phyloP scores from a whole-genome alignment of 106 monocot species.

The Ottelia alismoides region DNA sequence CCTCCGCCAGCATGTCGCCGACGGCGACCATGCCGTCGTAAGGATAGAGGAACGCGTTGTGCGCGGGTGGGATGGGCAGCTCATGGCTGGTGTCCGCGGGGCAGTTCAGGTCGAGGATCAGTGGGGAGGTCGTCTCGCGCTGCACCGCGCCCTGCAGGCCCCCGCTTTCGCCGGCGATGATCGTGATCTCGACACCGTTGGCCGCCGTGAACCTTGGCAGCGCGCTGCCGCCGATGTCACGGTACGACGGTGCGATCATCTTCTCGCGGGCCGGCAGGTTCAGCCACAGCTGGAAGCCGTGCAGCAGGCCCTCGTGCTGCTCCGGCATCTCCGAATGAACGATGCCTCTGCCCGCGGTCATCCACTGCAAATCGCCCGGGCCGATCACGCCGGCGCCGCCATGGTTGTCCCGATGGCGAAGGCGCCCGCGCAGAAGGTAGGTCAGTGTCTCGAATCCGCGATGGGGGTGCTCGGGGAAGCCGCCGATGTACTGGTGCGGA shows the following conservation, averaged over 20 bases:
- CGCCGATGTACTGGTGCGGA: conserved; percentile 42
- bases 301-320: conserved; percentile 13
- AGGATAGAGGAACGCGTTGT: conserved; percentile 58
- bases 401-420: conserved; percentile 44
- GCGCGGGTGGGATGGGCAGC: conserved; percentile 31
- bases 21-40: conserved; percentile 45
- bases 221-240: conserved; percentile 56
- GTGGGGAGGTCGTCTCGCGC: conserved; percentile 54
- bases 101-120: conserved; percentile 59
- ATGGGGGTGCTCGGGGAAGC: conserved; percentile 64
- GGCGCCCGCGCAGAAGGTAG: conserved; percentile 62
- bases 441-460: conserved; percentile 73
- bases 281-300: conserved; percentile 63
- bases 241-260: conserved; percentile 63
- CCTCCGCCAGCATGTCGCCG: conserved; percentile 3
- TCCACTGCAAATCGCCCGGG: conserved; percentile 71
- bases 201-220: conserved; percentile 9
- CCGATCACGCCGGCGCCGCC: conserved; percentile 55
- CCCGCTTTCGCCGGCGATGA: conserved; percentile 57
- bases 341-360: conserved; percentile 62
- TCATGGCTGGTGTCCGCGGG: conserved; percentile 19
- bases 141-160: conserved; percentile 42
- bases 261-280: conserved; percentile 61
- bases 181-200: conserved; percentile 45
- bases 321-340: conserved; percentile 62